Evolutionary conservation across 2,329 filamentous ascomycete species (phyloP), one percentile per base, ranked within the genome.

Genomic region (Ophiostoma quercus): DNA sequence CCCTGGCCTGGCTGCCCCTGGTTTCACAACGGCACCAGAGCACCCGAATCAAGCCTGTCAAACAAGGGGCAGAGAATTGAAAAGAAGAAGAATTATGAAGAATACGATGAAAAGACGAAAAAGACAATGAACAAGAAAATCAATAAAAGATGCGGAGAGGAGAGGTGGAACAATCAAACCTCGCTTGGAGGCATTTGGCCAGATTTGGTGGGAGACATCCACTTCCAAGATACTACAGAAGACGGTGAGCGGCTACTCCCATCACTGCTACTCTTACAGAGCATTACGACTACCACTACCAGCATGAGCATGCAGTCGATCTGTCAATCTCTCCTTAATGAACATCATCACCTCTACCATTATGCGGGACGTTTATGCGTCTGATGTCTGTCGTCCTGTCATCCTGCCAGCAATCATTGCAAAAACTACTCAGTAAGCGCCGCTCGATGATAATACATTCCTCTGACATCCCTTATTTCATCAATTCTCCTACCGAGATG

Each of bases 401-500:
- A 29, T 29, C 25, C 25, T 29, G 25, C 25, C 25, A 29, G 25
- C 25, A 29, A 29, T 29, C 25, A 29, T 29, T 29, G 25, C 25
- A 29, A 29, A 29, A 29, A 29, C 25, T 29, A 29, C 25, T 29
- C 25, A 29, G 25, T 34, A 34, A 34, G 34, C 34, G 34, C 34
- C 34, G 25, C 25, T 29, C 25, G 25, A 34, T 34, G 34, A 34
- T 8, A 34, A 34, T 8, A 34, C 34, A 34, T 3, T 34, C n/a
- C 51, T 57, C 51, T 57, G n/a, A 25, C 51, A 57, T 57, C 60
- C 60, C 60, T 63, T 32, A 63, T 63, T 63, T 63, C 60, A 63
- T 63, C 60, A 63, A 63, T 63, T 63, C 60, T 63, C 60, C 60
- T 32, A 63, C 60, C 60, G 60, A 63, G 60, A 63, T 63, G 34